These are phyloP conservation scores for Leccinum broughii DNA, from an alignment of 768 basidiomycete species.

Conservation along the genomic window DNA sequence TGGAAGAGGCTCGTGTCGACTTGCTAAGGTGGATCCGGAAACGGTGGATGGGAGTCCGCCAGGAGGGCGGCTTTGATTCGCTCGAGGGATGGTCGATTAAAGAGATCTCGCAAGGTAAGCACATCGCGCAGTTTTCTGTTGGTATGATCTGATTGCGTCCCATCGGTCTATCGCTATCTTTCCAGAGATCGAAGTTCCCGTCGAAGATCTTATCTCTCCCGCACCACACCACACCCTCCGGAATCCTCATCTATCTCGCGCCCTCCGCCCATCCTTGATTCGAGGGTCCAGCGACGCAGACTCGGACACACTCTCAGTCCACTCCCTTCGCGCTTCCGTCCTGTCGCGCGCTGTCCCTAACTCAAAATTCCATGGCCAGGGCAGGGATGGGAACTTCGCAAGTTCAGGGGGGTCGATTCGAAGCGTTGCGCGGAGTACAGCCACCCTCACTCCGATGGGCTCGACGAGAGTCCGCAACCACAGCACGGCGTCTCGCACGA, in stretches of 20 bases:
- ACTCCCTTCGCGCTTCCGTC: conserved; percentile 48
- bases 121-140: background rate
- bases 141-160: background rate
- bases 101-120: conserved; percentile 59
- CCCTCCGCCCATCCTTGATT: conserved; percentile 30
- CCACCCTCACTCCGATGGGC: conserved; percentile 19
- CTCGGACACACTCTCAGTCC: conserved; percentile 42
- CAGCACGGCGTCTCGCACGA: conserved; percentile 26
- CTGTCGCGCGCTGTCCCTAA: conserved; percentile 35
- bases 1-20: conserved; percentile 63
- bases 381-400: conserved; percentile 23
- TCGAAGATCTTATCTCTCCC: conserved; percentile 68
- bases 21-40: conserved; percentile 65
- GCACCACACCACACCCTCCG: conserved; percentile 31
- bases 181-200: conserved; percentile 75
- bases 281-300: conserved; percentile 34
- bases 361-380: conserved; percentile 22
- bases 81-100: conserved; percentile 88
- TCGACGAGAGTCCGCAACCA: conserved; percentile 26
- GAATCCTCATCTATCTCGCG: conserved; percentile 30
- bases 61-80: conserved; percentile 75
- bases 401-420: conserved; percentile 44
- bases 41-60: conserved; percentile 73
- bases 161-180: background rate
- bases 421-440: conserved; percentile 46